Evolutionary conservation across 768 basidiomycete genomes (phyloP).

Genomic region (Harrya chromipes): DNA sequence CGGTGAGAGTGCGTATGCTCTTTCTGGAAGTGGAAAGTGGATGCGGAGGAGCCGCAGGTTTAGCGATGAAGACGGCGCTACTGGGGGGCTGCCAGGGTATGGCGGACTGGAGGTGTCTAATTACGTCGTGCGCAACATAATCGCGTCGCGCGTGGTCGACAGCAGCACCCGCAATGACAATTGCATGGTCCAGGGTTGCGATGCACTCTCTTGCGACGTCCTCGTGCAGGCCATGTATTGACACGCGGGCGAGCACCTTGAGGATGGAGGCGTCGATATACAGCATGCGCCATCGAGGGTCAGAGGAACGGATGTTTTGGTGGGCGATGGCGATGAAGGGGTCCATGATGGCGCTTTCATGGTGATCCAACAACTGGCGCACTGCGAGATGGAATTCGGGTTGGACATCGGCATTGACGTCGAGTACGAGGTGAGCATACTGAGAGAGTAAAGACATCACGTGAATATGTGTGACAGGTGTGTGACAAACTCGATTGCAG

Average conservation of each 20-base stretch:
- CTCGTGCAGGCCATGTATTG: constrained; percentile 12
- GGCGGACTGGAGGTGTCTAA: constrained; percentile 56
- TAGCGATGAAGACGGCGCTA: constrained; percentile 6
- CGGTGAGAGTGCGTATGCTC: constrained; percentile 39
- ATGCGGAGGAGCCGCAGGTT: not conserved
- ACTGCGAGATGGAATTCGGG: constrained; percentile 10
- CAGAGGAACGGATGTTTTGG: constrained; percentile 44
- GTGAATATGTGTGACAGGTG: constrained; percentile 22
- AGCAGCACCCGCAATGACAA: constrained; percentile 76
- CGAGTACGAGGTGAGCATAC: constrained; percentile 17
- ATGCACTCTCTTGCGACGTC: constrained; percentile 44
- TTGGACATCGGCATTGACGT: not conserved
- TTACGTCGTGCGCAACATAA: constrained; percentile 54
- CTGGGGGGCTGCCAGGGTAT: constrained; percentile 5
- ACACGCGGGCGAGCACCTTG: constrained; percentile 41
- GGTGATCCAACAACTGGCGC: constrained; percentile 1
- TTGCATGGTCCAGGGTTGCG: constrained; percentile 66
- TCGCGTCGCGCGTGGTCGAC: constrained; percentile 59
- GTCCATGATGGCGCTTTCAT: constrained; percentile 20
- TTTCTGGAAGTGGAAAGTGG: constrained; percentile 11
- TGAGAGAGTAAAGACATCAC: not conserved
- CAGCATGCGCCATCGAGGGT: constrained; percentile 56
- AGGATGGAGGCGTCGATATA: constrained; percentile 78
- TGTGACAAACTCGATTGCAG: constrained; percentile 38
- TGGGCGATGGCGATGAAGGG: constrained; percentile 47